Evolutionary conservation across 2,329 filamentous ascomycete genomes (phyloP).

Genomic region (Lasiodiplodia sp.): DNA sequence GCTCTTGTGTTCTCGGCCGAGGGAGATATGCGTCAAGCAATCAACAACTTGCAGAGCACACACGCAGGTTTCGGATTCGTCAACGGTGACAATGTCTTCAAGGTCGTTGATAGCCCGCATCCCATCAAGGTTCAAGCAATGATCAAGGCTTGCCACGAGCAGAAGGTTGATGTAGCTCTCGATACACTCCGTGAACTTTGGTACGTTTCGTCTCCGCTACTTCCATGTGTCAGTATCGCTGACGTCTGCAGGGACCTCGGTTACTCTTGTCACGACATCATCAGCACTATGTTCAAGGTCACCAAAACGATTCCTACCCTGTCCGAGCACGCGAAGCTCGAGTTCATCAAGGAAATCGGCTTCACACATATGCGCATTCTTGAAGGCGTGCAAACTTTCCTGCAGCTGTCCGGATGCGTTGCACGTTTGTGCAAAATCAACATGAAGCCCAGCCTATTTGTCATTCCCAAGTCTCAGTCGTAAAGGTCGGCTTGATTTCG

Average conservation of each 20-base stretch:
- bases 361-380: slow-evolving; percentile 99
- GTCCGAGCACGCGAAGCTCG: slow-evolving; percentile 92
- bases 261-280: slow-evolving; percentile 98
- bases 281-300: slow-evolving; percentile 98
- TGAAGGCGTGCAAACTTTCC: slow-evolving; percentile 93
- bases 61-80: slow-evolving; percentile 94
- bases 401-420: slow-evolving; percentile 92
- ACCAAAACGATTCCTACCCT: slow-evolving; percentile 94
- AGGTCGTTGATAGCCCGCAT: slow-evolving; percentile 94
- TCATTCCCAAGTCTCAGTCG: slow-evolving; percentile 43
- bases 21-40: slow-evolving; percentile 98
- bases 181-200: slow-evolving; percentile 89
- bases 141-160: slow-evolving; percentile 96
- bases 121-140: slow-evolving; percentile 98
- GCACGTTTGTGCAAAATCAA: slow-evolving; percentile 92
- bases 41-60: slow-evolving; percentile 97
- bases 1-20: slow-evolving; percentile 98
- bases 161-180: slow-evolving; percentile 85
- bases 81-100: slow-evolving; percentile 97
- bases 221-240: background rate
- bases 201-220: slow-evolving; percentile 52
- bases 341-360: slow-evolving; percentile 98
- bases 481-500: background rate
- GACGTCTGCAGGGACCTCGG: slow-evolving; percentile 69
- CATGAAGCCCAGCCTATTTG: slow-evolving; percentile 89